Evolutionary conservation across 1,139 yeast species (phyloP).

Genomic region (Hemisphaericaspora xylanilytica): DNA sequence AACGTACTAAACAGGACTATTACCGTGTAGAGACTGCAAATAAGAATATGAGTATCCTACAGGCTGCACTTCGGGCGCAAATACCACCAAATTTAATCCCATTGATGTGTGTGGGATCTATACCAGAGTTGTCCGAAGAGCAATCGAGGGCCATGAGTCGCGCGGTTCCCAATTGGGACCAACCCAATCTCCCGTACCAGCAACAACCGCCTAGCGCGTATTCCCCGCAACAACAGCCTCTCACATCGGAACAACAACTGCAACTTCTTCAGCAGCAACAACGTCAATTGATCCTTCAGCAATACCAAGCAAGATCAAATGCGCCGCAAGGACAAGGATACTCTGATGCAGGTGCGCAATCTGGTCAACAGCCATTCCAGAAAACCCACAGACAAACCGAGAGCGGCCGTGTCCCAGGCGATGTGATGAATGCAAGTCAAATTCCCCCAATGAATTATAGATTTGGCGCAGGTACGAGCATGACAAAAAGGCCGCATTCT

Average conservation of each 20-base stretch:
- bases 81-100: constrained; percentile 73
- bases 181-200: constrained; percentile 7
- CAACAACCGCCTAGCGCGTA: constrained; percentile 8
- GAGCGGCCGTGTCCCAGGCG: constrained; percentile 11
- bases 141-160: constrained; percentile 9
- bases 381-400: constrained; percentile 8
- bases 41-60: constrained; percentile 59
- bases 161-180: constrained; percentile 8
- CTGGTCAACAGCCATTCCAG: constrained; percentile 4
- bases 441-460: constrained; percentile 40
- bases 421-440: constrained; percentile 24
- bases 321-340: constrained; percentile 6
- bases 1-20: constrained; percentile 78
- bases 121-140: constrained; percentile 11
- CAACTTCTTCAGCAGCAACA: constrained; percentile 7
- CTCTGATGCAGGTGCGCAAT: constrained; percentile 3
- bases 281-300: constrained; percentile 8
- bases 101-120: constrained; percentile 44
- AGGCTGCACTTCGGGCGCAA: constrained; percentile 59
- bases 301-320: constrained; percentile 4
- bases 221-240: constrained; percentile 6
- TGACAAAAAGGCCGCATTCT: constrained; percentile 35
- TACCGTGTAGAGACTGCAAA: constrained; percentile 64
- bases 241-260: background rate
- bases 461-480: constrained; percentile 35